Conservation (phyloP, 2,329 filamentous ascomycete species). For the Hypoxylon sp. region DNA sequence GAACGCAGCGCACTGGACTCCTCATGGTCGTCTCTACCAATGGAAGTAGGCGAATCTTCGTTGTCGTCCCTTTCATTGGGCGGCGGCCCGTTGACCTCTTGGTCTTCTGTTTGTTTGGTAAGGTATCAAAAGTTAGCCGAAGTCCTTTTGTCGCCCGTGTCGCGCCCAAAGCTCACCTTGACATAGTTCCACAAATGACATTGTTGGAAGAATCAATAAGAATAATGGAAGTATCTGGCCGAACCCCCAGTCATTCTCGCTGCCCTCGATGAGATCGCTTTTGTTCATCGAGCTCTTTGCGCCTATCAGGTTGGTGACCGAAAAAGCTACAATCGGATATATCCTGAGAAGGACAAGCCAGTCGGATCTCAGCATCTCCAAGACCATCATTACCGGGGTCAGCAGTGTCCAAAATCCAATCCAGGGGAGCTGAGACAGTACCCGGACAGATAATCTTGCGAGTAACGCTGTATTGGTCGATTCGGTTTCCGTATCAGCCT, state of each 20-base stretch:
- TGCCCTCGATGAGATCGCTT: neutral
- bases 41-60: neutral
- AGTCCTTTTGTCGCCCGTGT: neutral
- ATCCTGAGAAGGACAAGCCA: neutral
- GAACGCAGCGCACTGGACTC: neutral
- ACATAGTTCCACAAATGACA: conserved; percentile 12
- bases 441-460: neutral
- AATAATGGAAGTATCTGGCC: conserved; percentile 20
- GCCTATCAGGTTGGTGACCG: no score
- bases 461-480: neutral
- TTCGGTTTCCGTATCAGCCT: neutral
- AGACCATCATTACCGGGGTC: neutral
- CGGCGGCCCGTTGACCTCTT: neutral
- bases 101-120: neutral
- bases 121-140: neutral
- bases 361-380: neutral
- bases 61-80: neutral
- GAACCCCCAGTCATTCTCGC: conserved; percentile 10
- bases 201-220: conserved; percentile 12
- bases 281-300: no score
- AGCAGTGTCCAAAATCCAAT: neutral
- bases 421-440: neutral
- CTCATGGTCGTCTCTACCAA: neutral
- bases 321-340: no score
- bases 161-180: conserved; percentile 7